phyloP scores from a whole-genome alignment of 495 filamentous ascomycete species.

The Trichocladium uniseriatum region DNA sequence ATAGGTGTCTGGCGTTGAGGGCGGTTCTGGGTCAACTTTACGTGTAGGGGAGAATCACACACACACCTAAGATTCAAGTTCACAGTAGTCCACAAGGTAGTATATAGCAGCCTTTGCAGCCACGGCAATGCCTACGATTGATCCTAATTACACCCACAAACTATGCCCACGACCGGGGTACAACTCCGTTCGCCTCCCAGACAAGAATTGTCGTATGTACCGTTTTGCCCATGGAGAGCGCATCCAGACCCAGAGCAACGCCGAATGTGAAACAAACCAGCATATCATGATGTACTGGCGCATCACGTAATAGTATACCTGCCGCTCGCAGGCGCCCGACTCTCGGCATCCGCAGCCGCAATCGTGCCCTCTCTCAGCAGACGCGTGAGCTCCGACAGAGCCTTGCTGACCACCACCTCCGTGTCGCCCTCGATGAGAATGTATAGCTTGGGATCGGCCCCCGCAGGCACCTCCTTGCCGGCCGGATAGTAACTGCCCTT shows the following conservation, averaged over 20 bases:
- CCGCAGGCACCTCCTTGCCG: constrained; percentile 68
- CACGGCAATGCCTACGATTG: too few relatives aligned
- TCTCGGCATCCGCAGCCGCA: constrained; percentile 78
- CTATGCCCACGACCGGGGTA: too few relatives aligned
- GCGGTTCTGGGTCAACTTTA: too few relatives aligned
- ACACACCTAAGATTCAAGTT: too few relatives aligned
- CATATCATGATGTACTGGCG: not conserved
- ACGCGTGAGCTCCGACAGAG: constrained; percentile 83
- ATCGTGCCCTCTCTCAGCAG: constrained; percentile 87
- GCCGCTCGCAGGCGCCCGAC: constrained; percentile 67
- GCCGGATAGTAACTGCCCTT: constrained; percentile 84
- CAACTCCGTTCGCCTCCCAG: too few relatives aligned
- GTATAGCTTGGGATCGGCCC: constrained; percentile 81
- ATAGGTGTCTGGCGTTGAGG: too few relatives aligned
- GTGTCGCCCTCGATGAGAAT: constrained; percentile 97
- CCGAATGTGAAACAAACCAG: not conserved
- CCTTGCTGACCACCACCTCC: constrained; percentile 80
- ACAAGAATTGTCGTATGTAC: too few relatives aligned
- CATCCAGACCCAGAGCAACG: not conserved
- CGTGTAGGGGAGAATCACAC: too few relatives aligned
- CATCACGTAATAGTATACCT: constrained; percentile 78
- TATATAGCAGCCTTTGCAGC: too few relatives aligned
- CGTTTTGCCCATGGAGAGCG: too few relatives aligned
- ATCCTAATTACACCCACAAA: too few relatives aligned
- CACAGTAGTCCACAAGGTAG: too few relatives aligned